Conservation (phyloP, 306 rosid species). For the Rosa persica region DNA sequence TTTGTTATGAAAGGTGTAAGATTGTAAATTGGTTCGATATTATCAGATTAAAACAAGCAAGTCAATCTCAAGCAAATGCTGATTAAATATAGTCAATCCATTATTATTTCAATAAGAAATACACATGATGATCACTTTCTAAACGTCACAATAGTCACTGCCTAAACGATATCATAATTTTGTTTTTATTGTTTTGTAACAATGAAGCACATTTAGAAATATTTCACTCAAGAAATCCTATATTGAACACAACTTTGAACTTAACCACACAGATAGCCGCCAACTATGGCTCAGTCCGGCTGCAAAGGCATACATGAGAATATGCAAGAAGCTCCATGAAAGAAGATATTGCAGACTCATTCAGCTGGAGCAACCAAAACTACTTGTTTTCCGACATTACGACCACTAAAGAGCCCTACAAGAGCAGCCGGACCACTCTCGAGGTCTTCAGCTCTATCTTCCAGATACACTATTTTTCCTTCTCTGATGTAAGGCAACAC, state of each 20-base stretch:
- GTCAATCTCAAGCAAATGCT: background rate
- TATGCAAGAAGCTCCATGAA: background rate
- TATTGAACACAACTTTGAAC: too few relatives aligned
- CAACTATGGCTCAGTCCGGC: too few relatives aligned
- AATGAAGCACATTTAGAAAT: too few relatives aligned
- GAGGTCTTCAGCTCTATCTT: background rate
- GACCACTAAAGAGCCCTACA: background rate
- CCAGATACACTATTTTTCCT: background rate
- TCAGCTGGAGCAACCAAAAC: background rate
- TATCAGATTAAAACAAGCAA: background rate
- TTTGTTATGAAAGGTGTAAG: background rate
- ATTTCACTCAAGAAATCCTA: too few relatives aligned
- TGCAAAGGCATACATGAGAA: too few relatives aligned
- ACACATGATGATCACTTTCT: too few relatives aligned
- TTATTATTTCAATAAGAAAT: background rate
- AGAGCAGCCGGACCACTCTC: background rate
- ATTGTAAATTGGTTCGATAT: too few relatives aligned
- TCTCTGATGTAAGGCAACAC: background rate
- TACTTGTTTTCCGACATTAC: background rate
- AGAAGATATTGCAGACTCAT: background rate
- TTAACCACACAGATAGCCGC: background rate
- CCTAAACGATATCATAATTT: too few relatives aligned
- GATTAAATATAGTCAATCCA: too few relatives aligned
- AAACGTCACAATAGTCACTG: too few relatives aligned
- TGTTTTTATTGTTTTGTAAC: too few relatives aligned